A percentile compares a stretch with the other conserved stretches of the same genome.
Conservation (phyloP, 2,329 filamentous ascomycete genomes). For the Colletotrichum sp. region DNA sequence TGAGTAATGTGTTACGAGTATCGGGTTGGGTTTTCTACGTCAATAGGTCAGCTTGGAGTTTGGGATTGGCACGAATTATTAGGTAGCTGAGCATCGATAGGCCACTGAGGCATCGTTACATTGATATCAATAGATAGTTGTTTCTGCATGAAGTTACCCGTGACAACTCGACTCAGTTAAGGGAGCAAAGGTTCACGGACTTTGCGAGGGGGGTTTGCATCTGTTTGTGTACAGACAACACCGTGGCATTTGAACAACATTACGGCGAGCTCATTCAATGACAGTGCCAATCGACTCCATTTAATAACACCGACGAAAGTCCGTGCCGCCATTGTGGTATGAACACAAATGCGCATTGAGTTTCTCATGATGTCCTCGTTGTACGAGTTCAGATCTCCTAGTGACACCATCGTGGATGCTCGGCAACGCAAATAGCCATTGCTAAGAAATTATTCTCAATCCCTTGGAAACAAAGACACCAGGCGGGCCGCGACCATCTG, state of each 20-base stretch:
- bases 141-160: neutral
- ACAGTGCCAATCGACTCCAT: neutral
- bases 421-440: neutral
- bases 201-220: neutral
- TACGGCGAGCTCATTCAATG: neutral
- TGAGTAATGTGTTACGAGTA: constrained; percentile 26
- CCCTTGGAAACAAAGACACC: neutral
- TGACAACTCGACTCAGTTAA: neutral
- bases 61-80: neutral
- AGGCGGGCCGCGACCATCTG: neutral
- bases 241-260: neutral
- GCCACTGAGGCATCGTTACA: neutral
- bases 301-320: neutral
- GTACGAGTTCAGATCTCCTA: neutral
- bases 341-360: neutral
- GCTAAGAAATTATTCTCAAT: neutral
- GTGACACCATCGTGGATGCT: neutral
- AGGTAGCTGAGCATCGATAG: neutral
- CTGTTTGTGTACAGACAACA: neutral
- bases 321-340: neutral
- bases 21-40: neutral
- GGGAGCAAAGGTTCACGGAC: neutral
- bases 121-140: constrained; percentile 5
- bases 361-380: neutral
- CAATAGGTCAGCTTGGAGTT: constrained; percentile 13